Evolutionary conservation across 140 eudicot genomes (phyloP).

Genomic region (Erigeron philadelphicus): DNA sequence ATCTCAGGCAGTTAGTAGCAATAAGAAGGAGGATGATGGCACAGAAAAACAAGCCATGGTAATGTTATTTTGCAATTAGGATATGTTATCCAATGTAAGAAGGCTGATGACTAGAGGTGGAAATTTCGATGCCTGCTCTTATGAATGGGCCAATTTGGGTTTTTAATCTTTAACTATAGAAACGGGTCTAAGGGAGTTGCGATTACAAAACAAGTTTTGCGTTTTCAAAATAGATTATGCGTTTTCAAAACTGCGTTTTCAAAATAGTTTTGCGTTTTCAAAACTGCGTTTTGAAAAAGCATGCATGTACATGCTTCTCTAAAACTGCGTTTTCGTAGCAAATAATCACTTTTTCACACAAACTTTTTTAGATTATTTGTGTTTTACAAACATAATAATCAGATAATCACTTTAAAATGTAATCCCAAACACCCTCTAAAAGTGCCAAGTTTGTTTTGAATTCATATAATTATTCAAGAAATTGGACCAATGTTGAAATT

Average conservation of each 20-base stretch:
- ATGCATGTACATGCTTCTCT: no score
- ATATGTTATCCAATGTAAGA: constrained; percentile 6
- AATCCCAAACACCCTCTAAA: no score
- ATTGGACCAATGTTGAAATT: background rate
- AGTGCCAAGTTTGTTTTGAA: background rate
- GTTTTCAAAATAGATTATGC: no score
- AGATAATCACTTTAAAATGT: no score
- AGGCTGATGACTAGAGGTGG: constrained; percentile 2
- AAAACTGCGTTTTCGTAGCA: no score
- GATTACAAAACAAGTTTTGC: no score
- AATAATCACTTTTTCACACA: no score
- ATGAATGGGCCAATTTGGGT: constrained; percentile 9
- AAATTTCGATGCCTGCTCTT: background rate
- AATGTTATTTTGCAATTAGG: constrained; percentile 10
- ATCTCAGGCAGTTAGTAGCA: background rate
- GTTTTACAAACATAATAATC: no score
- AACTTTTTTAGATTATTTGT: no score
- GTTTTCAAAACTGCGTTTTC: no score
- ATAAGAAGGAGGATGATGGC: constrained; percentile 26
- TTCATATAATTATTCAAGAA: background rate
- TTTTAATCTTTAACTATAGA: background rate
- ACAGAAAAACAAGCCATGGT: constrained; percentile 46
- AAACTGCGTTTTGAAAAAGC: no score
- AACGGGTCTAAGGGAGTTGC: background rate
- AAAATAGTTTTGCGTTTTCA: no score